Evolutionary conservation across 139 green algal genomes (phyloP).

Genomic region (Picochlorum sp.): DNA sequence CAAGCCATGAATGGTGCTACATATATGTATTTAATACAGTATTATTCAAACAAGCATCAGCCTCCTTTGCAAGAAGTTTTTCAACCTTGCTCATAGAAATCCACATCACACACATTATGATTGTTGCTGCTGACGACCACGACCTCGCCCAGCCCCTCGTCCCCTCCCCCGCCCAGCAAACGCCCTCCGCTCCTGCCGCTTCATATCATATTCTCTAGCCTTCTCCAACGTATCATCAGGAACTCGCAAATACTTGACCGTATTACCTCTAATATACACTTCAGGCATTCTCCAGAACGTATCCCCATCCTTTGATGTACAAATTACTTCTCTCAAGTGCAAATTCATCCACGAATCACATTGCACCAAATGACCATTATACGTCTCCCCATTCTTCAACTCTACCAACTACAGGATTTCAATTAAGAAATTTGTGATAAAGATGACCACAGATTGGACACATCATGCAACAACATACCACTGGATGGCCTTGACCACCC

Average conservation of each 20-base stretch:
- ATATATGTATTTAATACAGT: no score
- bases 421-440: no score
- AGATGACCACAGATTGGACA: not conserved
- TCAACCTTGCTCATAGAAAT: no score
- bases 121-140: conserved; percentile 4
- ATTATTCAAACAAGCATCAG: no score
- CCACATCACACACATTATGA: not conserved
- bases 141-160: conserved; percentile 17
- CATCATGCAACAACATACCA: conserved; percentile 44
- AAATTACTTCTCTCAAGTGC: conserved; percentile 94
- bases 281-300: conserved; percentile 93
- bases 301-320: conserved; percentile 94
- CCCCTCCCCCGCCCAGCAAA: conserved; percentile 18
- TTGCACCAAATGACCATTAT: conserved; percentile 93
- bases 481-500: conserved; percentile 70
- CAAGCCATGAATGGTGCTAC: no score
- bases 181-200: conserved; percentile 32
- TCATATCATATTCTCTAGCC: conserved; percentile 68
- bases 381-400: conserved; percentile 97
- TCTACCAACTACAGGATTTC: conserved; percentile 77
- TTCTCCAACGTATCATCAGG: conserved; percentile 93
- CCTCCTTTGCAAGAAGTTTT: no score
- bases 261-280: conserved; percentile 93
- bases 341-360: conserved; percentile 99
- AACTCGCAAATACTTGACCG: conserved; percentile 97